These are phyloP conservation scores for Citrullus amarus DNA, from an alignment of 306 rosid genomes.

Conservation along the genomic window DNA sequence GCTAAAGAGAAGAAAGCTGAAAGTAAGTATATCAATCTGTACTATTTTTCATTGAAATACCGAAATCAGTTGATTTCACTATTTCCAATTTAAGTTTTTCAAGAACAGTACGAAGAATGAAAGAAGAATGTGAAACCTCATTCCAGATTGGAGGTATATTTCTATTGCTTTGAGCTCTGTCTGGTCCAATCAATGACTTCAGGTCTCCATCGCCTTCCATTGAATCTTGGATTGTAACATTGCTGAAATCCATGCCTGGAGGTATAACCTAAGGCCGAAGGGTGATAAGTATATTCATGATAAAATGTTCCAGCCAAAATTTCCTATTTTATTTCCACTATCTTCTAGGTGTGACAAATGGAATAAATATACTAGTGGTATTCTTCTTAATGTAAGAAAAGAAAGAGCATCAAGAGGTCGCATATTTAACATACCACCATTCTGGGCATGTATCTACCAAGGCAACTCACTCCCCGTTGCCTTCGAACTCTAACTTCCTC, in stretches of 20 bases:
- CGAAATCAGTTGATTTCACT: not conserved
- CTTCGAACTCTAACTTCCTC: constrained; percentile 68
- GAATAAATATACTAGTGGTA: not conserved
- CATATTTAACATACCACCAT: constrained; percentile 46
- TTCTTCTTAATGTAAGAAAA: not conserved
- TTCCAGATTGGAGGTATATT: constrained; percentile 70
- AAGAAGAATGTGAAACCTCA: constrained; percentile 37
- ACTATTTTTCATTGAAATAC: not conserved
- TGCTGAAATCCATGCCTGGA: constrained; percentile 86
- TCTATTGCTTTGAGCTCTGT: constrained; percentile 46
- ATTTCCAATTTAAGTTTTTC: not conserved
- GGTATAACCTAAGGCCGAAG: constrained; percentile 38
- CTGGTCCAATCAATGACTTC: constrained; percentile 50
- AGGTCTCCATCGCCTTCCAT: constrained; percentile 64
- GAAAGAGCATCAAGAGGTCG: not conserved
- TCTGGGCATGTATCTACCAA: constrained; percentile 65
- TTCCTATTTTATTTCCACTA: not conserved
- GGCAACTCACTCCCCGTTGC: constrained; percentile 60
- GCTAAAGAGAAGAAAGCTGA: not conserved
- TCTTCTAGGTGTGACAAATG: not conserved
- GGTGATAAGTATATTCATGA: not conserved
- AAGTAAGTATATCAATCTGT: not conserved
- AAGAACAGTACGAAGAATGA: not conserved
- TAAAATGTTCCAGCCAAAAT: not conserved
- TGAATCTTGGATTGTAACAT: constrained; percentile 41